Percentiles rank a stretch among this genome's conserved stretches.
Conservation (phyloP, 1,284 basidiomycete genomes). For the Puccinia hordei region DNA sequence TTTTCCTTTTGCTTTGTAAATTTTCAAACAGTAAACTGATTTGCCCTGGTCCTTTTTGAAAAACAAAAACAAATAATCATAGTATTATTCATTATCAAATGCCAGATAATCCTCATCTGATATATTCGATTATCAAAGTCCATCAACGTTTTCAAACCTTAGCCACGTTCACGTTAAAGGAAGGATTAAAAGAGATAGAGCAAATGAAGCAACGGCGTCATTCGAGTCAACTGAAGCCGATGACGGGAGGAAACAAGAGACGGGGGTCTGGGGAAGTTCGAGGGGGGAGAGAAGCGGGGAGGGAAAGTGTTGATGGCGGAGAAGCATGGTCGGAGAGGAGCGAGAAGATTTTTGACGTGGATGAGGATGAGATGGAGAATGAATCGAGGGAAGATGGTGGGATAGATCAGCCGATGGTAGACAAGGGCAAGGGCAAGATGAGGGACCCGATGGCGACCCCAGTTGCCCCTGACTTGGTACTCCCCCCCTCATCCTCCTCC, state of each 20-base stretch:
- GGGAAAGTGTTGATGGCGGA: no score
- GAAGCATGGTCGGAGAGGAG: neutral
- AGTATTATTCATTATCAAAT: slow-evolving; percentile 50
- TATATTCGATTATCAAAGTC: slow-evolving; percentile 43
- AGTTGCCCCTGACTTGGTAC: neutral
- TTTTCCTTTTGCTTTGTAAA: neutral
- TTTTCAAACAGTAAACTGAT: no score
- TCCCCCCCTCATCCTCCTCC: neutral
- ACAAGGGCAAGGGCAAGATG: slow-evolving; percentile 36
- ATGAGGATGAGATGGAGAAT: neutral
- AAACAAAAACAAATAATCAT: no score
- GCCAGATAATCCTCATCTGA: slow-evolving; percentile 47
- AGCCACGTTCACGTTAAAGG: slow-evolving; percentile 44
- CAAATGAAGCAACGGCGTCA: slow-evolving; percentile 5
- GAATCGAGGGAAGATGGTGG: neutral
- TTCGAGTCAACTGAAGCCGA: neutral
- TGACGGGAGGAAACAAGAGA: neutral
- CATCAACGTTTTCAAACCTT: slow-evolving; percentile 38
- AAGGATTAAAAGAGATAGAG: slow-evolving; percentile 46
- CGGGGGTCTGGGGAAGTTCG: neutral
- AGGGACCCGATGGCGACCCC: neutral
- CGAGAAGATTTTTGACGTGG: slow-evolving; percentile 11
- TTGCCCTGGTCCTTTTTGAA: no score
- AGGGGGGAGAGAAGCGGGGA: neutral
- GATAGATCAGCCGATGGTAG: neutral